Evolutionary conservation across 2,329 filamentous ascomycete genomes (phyloP), one percentile per base, ranked within the genome.

Genomic region (Hymenoscyphus linearis): DNA sequence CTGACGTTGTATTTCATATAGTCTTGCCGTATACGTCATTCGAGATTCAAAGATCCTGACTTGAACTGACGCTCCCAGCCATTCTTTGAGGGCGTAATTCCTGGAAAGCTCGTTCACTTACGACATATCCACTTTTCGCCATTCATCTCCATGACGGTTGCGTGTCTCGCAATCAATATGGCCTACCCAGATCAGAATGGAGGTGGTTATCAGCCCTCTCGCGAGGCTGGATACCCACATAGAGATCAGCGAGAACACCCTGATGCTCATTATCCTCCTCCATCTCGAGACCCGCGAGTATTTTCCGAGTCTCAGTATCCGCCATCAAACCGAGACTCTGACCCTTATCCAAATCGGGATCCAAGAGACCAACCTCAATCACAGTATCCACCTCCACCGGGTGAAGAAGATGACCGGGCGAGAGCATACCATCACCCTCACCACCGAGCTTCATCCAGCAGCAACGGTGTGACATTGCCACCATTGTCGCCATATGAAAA

Each of bases 361-460:
- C 47, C 22, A 25, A 40, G 37, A 18, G 22, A 52, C 7, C 47
- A 52, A 25, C 22, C 47, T n/a, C 22, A 27, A 2, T 52, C 26
- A 9, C 65, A 66, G 26, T 68, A 68, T 52, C 65, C 67, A 34
- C 65, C 67, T 52, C 71, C 70, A 14, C 71, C 72, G 44, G 69
- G 70, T 18, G 72, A 72, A 62, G 72, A 72, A 59, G 70, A 72
- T 47, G 71, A 73, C 37, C 70, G 70, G 36, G 58, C 62, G n/a
- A 65, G 71, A 64, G 67, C 67, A 47, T 72, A 71, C 63, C 40
- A 50, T 3, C 44, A 50, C 18, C 44, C 44, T 50, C 18, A 50
- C 26, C 68, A 70, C 14, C 50, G 34, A 13, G 63, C 60, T 47
- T 61, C 66, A 18, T 70, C 70, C 36, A 64, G 57, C 35, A 58